Evolutionary conservation across 495 filamentous ascomycete species (phyloP), one percentile per base, ranked within the genome.

Genomic region (Terfezia claveryi): DNA sequence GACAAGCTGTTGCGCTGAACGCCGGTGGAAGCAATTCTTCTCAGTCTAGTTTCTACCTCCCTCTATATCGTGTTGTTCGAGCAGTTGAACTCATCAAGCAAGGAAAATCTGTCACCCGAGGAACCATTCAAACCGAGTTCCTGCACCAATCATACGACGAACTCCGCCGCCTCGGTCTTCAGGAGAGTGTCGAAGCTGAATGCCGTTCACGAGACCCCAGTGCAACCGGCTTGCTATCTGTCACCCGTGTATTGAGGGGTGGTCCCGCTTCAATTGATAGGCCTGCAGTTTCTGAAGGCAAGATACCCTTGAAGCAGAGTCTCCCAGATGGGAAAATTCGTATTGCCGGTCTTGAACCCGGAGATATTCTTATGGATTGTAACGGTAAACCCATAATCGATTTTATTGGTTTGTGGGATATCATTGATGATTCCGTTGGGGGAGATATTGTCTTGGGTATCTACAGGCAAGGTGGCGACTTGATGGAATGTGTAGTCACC

Each of bases 1-100:
- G 63, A 10, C 63, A 66, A 23, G 63, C 63, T 8, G 59, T 66
- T 36, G 63, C 63, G 2, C 52, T 66, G 36, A 66, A 66, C 36
- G 63, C 63, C 8, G 63, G 63, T 36, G 63, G 63, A 51, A 66
- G 64, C 12, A 66, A 66, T 46, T 66, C 64, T n/a, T 66, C 63
- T 1, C 63, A 66, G 44, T 62, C 59, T 20, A 66, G 63, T 8
- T 66, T 66, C 37, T 66, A 66, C 55, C 58, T 66, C 46, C 63
- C 63, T 49, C 46, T 66, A 0, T 56, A 66, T 23, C 57, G 63
- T 32, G 63, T 63, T 46, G 63, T 66, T 23, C 63, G 63, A 23
- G 63, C 63, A 10, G 63, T 66, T 10, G 63, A 65, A 23, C 62
- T 65, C 23, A 65, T 66, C 37, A 65, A 65, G 55, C 54, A 32